Percentiles rank a stretch among this genome's conserved stretches.
phyloP scores from a whole-genome alignment of 2,329 filamentous ascomycete genomes.

The Biscogniauxia sp. region DNA sequence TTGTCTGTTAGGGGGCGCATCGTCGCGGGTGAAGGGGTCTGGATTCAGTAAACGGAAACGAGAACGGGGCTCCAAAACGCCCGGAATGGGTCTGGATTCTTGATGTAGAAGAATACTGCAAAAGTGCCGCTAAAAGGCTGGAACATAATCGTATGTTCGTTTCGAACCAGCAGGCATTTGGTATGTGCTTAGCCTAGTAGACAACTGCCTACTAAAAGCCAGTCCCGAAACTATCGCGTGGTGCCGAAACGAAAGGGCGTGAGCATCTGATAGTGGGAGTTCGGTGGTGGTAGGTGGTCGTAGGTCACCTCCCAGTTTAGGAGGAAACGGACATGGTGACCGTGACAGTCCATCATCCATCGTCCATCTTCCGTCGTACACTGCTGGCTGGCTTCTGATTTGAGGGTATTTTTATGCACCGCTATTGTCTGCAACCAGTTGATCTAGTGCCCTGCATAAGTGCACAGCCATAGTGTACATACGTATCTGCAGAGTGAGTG shows the following conservation, averaged over 20 bases:
- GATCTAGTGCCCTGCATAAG: background rate
- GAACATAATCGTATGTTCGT: background rate
- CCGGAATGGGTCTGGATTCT: constrained; percentile 24
- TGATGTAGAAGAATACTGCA: background rate
- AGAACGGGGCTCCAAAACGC: constrained; percentile 23
- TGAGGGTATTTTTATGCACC: constrained; percentile 4
- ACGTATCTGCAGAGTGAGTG: constrained; percentile 3
- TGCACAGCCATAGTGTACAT: constrained; percentile 17
- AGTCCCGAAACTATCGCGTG: background rate
- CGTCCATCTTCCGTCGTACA: no score
- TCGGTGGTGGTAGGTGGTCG: no score
- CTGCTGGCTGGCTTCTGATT: background rate
- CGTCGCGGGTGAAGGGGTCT: constrained; percentile 15
- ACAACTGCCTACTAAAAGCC: background rate
- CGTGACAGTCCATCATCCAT: background rate
- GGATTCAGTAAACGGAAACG: constrained; percentile 30
- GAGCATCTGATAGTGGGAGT: background rate
- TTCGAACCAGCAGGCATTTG: no score
- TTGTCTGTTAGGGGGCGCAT: background rate
- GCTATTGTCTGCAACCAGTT: background rate
- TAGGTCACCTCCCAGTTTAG: no score
- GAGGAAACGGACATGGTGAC: background rate
- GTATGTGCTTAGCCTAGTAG: no score
- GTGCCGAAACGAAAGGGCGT: background rate
- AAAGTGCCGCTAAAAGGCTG: background rate